Conservation (phyloP, 176 grass and related monocot genomes). For the Bothriochloa decipiens region DNA sequence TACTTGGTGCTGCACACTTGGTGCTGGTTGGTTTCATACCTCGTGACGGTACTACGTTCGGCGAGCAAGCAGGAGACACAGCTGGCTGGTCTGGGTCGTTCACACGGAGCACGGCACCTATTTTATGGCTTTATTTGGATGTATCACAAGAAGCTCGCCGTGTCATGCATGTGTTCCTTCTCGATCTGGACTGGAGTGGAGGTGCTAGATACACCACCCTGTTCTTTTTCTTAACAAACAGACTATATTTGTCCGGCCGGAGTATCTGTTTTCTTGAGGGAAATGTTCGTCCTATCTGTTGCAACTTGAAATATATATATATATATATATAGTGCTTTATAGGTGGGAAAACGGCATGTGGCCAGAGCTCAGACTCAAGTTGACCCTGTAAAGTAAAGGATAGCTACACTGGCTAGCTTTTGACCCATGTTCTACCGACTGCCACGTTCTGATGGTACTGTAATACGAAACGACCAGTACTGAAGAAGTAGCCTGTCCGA, state of each 20-base stretch:
- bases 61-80: not conserved
- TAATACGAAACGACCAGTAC: not conserved
- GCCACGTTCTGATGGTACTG: not conserved
- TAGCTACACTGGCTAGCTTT: too few species aligned
- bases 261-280: too few species aligned
- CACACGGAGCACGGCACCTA: slow-evolving; percentile 21
- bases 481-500: not conserved
- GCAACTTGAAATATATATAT: not conserved
- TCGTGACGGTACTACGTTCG: not conserved
- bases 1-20: too few species aligned
- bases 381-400: not conserved
- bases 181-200: not conserved
- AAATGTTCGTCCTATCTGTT: too few species aligned
- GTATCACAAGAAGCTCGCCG: slow-evolving; percentile 27
- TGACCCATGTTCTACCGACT: not conserved
- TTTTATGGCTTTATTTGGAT: slow-evolving; percentile 17
- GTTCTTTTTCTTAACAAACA: not conserved
- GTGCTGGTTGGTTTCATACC: not conserved
- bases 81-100: not conserved
- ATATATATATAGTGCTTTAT: too few species aligned
- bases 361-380: not conserved
- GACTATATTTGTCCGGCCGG: not conserved
- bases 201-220: not conserved
- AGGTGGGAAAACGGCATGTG: not conserved
- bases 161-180: not conserved